A percentile compares a stretch with the other conserved stretches of the same genome.
Evolutionary conservation across 768 basidiomycete genomes (phyloP).

Genomic region (Dacryopinax spathularia): DNA sequence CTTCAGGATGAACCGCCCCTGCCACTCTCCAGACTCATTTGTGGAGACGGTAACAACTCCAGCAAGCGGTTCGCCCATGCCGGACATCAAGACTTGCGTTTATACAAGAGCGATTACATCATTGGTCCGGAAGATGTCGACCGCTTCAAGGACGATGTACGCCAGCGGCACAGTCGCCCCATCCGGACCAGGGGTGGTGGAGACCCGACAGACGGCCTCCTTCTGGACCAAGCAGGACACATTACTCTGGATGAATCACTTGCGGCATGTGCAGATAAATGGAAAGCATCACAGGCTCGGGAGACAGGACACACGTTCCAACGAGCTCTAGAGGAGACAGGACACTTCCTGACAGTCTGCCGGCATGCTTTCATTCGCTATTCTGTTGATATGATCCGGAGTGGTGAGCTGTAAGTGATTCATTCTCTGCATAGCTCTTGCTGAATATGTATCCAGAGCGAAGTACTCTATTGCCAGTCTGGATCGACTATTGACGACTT

Average conservation of each 20-base stretch:
- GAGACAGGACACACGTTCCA: background rate
- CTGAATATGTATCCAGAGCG: background rate
- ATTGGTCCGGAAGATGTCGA: background rate
- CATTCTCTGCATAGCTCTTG: background rate
- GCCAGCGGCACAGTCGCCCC: background rate
- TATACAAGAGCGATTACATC: background rate
- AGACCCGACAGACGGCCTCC: background rate
- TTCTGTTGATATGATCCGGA: slow-evolving; percentile 6
- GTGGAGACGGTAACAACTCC: background rate
- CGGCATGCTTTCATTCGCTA: slow-evolving; percentile 4
- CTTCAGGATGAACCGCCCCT: background rate
- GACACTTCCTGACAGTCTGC: slow-evolving; percentile 4
- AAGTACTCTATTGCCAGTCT: background rate
- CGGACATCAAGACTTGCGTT: background rate
- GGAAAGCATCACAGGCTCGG: background rate
- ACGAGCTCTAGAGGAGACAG: slow-evolving; percentile 1
- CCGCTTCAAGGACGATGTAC: slow-evolving; percentile 1
- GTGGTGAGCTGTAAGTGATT: background rate
- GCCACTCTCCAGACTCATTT: background rate
- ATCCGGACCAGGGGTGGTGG: background rate
- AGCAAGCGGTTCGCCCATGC: background rate
- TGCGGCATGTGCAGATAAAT: background rate
- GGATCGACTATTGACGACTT: background rate
- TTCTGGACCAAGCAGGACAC: background rate
- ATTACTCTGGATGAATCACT: background rate